Evolutionary conservation across 768 basidiomycete genomes (phyloP), one percentile per base, ranked within the genome.

Genomic region (Cubamyces sp.): DNA sequence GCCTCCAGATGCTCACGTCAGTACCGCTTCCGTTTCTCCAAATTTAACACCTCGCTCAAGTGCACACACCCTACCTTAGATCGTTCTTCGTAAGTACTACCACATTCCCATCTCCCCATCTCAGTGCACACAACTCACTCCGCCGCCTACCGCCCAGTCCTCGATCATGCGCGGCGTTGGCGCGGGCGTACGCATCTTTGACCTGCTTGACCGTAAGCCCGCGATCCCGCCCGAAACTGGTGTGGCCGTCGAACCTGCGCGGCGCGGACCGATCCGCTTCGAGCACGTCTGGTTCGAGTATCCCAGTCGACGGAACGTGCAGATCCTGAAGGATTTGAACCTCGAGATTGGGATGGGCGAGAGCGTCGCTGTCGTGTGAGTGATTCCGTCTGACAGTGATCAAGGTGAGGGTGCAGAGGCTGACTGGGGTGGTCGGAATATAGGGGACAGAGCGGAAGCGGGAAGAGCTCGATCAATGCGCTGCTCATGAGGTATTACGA

Each of bases 151-250:
- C 19, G 39, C 25, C 34, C 64, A 93, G 91, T 85, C 92, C 11
- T 95, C 94, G 42, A 88, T 98, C 57, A 98, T 98, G 96, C 93
- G 94, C 55, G 96, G 93, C 56, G 87, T 98, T 53, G 96, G 96
- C 59, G 96, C 96, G 1, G 93, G 94, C 18, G 84, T 85, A 0
- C 90, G 96, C 21, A 89, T 98, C n/a, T 98, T 98, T 73, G 94
- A 96, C 65, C 84, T 98, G 16, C 79, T 98, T 11, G 94, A 94
- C 68, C 86, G 94, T 47, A 75, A 78, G 30, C 91, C 95, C 16
- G 83, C 82, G 34, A 91, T 97, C 66, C 83, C 84, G 3, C 83
- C 88, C 5, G 79, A 80, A 37, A 74, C 76, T 16, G 96, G 96
- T 2, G 73, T 83, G 16, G 74, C 79, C 1, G 74, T 96, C 34